Base-by-base conservation (phyloP, 148 eudicot species). In the Linanthus parryae region DNA sequence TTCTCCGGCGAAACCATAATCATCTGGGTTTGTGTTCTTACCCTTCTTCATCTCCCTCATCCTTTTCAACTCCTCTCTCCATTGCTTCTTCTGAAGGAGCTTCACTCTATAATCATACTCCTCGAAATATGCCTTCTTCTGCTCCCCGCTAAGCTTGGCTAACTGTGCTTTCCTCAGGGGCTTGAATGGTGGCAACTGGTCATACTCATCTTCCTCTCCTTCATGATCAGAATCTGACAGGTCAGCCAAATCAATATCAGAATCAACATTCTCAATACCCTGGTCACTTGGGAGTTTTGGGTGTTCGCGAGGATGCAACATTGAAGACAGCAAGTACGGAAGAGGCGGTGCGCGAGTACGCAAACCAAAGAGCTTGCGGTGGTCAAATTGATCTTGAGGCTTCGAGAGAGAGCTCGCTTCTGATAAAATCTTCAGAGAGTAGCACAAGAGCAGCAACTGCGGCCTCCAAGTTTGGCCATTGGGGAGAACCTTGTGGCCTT, bases 391-490 rank as follows among this genome's bases (percentile, higher is more conserved):
- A 15, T 92, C 96, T 56, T 80, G 83, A 34, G 96, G 75, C 43
- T 92, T 92, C 20, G 85, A 69, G 15, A 72, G 43, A 1, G 76
- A 66, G 61, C 42, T 84, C 39, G 96, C 95, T 60, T 88, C 91
- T 0, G 96, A 66, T 27, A 92, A 67, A 19, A 92, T 82, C 68
- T 88, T 92, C 78, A 84, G 66, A 5, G 99, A 92, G 78, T 77
- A 92, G 61, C 95, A 80, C 50, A 92, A 45, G 55, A 92, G 57
- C 64, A 92, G 44, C 56, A 92, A 54, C 48, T 92, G 96, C 5
- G 99, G 91, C 39, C 83, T 82, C 99, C 99, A 92, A 18, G 78
- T 77, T 65, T 82, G 95, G 52, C 99, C 99, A 74, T 92, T 88
- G 13, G 96, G 99, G 35, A 92, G 94, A 41, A 92, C 82, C 73